These are phyloP conservation scores for Fraxinus greggii DNA, from an alignment of 305 asterid species.

Conservation along the genomic window DNA sequence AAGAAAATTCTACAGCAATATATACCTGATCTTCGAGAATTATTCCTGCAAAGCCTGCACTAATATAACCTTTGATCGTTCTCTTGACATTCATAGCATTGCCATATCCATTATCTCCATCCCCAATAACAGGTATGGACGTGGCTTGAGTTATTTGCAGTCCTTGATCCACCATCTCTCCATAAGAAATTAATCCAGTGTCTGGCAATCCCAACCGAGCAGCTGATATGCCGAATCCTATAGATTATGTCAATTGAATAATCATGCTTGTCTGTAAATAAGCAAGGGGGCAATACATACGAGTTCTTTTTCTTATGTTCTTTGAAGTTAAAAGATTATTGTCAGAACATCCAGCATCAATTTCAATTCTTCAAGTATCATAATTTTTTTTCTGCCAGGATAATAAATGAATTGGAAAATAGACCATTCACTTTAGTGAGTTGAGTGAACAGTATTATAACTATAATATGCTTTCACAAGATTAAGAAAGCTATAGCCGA, in stretches of 20 bases:
- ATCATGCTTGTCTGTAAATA: slow-evolving; percentile 11
- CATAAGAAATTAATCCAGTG: slow-evolving; percentile 84
- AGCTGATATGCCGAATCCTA: slow-evolving; percentile 95
- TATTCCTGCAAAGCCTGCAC: slow-evolving; percentile 90
- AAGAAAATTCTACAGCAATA: background rate
- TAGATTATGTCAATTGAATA: slow-evolving; percentile 23
- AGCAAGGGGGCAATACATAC: background rate
- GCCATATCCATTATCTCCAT: slow-evolving; percentile 95
- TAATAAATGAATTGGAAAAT: background rate
- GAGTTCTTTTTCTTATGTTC: background rate
- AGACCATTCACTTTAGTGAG: background rate
- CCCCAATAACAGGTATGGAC: slow-evolving; percentile 87
- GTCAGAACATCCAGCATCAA: background rate
- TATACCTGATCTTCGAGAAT: slow-evolving; percentile 94
- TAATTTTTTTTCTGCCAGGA: background rate
- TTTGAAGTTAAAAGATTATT: background rate
- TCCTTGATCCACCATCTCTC: slow-evolving; percentile 97
- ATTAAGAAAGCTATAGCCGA: background rate
- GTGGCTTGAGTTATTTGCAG: slow-evolving; percentile 71
- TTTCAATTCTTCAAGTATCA: background rate
- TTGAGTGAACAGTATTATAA: background rate
- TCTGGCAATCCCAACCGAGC: slow-evolving; percentile 85
- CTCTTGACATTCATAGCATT: slow-evolving; percentile 95
- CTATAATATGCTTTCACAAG: background rate
- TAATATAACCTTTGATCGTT: slow-evolving; percentile 77